A percentile compares a stretch with the other conserved stretches of the same genome.
phyloP scores from a whole-genome alignment of 2,329 filamentous ascomycete genomes.

The Periconia digitata region DNA sequence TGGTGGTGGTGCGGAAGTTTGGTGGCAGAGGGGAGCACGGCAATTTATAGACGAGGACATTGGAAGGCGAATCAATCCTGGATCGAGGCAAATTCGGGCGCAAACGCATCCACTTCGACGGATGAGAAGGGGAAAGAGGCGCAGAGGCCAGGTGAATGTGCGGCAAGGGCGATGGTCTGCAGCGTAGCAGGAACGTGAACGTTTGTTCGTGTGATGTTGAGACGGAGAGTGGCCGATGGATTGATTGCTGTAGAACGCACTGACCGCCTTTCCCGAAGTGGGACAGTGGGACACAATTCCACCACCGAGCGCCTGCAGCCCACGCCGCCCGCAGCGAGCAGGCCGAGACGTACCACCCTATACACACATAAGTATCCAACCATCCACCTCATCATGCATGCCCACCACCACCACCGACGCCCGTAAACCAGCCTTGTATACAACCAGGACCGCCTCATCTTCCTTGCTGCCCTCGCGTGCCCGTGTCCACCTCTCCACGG shows the following conservation, averaged over 20 bases:
- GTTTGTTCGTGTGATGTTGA: no score
- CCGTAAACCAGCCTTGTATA: constrained; percentile 2
- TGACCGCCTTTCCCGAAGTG: constrained; percentile 11
- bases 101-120: not conserved
- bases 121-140: not conserved
- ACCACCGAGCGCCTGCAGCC: constrained; percentile 12
- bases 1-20: constrained; percentile 5
- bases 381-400: constrained; percentile 19
- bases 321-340: constrained; percentile 10
- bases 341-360: not conserved
- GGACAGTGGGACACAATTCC: constrained; percentile 8
- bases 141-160: no score
- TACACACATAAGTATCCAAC: not conserved
- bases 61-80: constrained; percentile 5
- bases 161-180: not conserved
- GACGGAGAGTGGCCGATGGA: not conserved
- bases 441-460: not conserved
- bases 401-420: constrained; percentile 5
- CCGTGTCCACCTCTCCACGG: constrained; percentile 18
- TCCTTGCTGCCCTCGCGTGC: constrained; percentile 3
- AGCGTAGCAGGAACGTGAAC: not conserved
- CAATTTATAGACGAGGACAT: constrained; percentile 15
- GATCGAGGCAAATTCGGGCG: not conserved
- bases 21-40: constrained; percentile 11
- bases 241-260: not conserved